Conservation (phyloP, 1,139 yeast genomes). For the Suhomyces bokatorum region DNA sequence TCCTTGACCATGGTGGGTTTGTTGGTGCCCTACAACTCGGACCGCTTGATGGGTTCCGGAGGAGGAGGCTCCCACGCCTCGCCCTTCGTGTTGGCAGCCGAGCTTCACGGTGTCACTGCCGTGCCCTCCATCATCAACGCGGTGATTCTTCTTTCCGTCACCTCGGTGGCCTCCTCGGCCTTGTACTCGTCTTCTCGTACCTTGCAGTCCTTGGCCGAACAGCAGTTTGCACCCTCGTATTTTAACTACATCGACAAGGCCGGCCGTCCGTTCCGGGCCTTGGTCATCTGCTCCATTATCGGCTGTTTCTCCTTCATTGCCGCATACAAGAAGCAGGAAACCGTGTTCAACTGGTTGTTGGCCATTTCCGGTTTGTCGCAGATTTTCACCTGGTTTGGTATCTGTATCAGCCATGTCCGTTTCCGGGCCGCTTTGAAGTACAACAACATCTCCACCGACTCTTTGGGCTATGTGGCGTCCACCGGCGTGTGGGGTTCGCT, state of each 20-base stretch:
- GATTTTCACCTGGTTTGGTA: constrained; percentile 45
- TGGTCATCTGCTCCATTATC: constrained; percentile 33
- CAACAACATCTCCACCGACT: constrained; percentile 33
- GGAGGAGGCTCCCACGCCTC: constrained; percentile 42
- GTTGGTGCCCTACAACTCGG: constrained; percentile 43
- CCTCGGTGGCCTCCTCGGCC: constrained; percentile 47
- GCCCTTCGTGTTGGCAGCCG: constrained; percentile 48
- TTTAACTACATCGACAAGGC: constrained; percentile 44
- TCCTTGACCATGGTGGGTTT: constrained; percentile 43
- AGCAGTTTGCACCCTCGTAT: constrained; percentile 44
- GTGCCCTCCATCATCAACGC: constrained; percentile 46
- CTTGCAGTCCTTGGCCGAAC: constrained; percentile 45
- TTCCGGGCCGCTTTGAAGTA: constrained; percentile 43
- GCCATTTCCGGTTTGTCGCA: constrained; percentile 46
- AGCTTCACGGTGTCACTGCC: constrained; percentile 39
- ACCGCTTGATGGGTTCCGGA: constrained; percentile 40
- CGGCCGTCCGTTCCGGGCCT: constrained; percentile 47
- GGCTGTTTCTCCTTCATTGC: constrained; percentile 38
- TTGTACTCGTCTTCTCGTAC: constrained; percentile 47
- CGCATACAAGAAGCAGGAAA: constrained; percentile 40
- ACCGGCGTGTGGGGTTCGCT: constrained; percentile 46
- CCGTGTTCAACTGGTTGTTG: constrained; percentile 47
- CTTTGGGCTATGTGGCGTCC: constrained; percentile 42
- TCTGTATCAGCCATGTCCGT: constrained; percentile 44
- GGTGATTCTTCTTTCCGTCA: constrained; percentile 45